These are phyloP conservation scores for Schwanniomyces polymorphus DNA, from an alignment of 805 yeast species.

Conservation along the genomic window DNA sequence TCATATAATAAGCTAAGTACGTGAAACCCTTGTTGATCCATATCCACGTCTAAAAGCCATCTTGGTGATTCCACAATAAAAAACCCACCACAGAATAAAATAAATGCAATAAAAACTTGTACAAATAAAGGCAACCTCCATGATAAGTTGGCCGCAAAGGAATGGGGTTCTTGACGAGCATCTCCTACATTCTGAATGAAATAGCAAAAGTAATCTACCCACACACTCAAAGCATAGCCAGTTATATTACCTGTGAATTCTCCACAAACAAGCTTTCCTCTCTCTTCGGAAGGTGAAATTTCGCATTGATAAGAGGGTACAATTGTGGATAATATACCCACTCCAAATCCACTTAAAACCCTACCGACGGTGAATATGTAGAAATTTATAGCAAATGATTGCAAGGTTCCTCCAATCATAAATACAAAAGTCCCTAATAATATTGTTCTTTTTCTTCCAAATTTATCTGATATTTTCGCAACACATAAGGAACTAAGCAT, in stretches of 20 bases:
- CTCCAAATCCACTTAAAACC: conserved; percentile 80
- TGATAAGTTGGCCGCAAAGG: conserved; percentile 44
- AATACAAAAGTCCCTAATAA: conserved; percentile 77
- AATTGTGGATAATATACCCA: conserved; percentile 79
- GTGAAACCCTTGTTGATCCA: conserved; percentile 54
- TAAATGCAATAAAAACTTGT: conserved; percentile 72
- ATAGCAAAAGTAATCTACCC: conserved; percentile 82
- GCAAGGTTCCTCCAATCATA: conserved; percentile 76
- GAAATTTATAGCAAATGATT: conserved; percentile 59
- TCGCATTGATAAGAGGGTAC: conserved; percentile 90
- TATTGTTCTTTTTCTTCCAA: conserved; percentile 80
- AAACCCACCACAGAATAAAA: conserved; percentile 71
- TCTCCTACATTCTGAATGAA: conserved; percentile 55
- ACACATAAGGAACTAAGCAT: conserved; percentile 74
- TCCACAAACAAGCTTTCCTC: conserved; percentile 83
- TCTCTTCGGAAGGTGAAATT: conserved; percentile 80
- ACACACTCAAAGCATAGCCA: conserved; percentile 80
- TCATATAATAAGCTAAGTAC: conserved; percentile 25
- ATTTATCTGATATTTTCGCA: conserved; percentile 72
- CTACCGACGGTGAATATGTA: conserved; percentile 68
- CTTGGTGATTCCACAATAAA: conserved; percentile 86
- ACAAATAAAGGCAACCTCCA: conserved; percentile 81
- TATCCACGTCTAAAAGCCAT: conserved; percentile 83
- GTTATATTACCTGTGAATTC: conserved; percentile 85
- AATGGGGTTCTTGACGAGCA: conserved; percentile 32